Base-by-base conservation (phyloP, 768 basidiomycete genomes). In the Termitomyces sp. region DNA sequence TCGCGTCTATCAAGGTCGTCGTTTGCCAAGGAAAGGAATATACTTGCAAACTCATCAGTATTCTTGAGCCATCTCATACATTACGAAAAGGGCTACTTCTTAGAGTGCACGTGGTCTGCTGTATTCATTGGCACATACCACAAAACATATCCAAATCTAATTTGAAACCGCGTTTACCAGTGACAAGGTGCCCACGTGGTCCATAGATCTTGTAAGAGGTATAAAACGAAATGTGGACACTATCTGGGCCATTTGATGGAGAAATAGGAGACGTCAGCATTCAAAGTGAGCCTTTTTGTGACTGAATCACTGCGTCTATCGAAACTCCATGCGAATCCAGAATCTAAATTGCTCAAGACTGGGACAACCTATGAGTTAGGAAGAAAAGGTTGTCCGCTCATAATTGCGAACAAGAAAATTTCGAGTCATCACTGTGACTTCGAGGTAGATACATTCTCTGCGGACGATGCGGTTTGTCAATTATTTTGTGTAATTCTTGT, bases 341-440 rank as follows among this genome's bases (percentile, higher is more conserved):
- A 72, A 58, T 57, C 60, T 12, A 90, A 89, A 64, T 68, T 89
- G 21, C 72, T 91, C 44, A 89, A 86, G 66, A 74, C 86, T 1
- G 79, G 79, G 15, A 75, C 68, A 38, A 73, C 72, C 12, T 84
- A 88, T 55, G 38, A 63, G 0, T 61, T 91, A 0, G 87, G 87
- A 15, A 75, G 89, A 42, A 86, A 81, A 67, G 80, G 76, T 1
- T 68, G 70, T 43, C 72, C 73, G 0, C 70, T 91, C 1, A 30
- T 75, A 4, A 70, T 91, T 46, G 78, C 78, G 57, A 77, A 75
- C 70, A 84, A 83, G 64, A 85, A 82, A 65, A 75, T 92, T 46
- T 91, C 89, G 0, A 75, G 77, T 30, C 71, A 80, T 21, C 84
- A 88, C 60, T 83, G 81, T 48, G 68, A 75, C 48, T 79, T 91